These are phyloP conservation scores for Leishmania turanica DNA, from an alignment of 208 protist genomes.

Conservation along the genomic window DNA sequence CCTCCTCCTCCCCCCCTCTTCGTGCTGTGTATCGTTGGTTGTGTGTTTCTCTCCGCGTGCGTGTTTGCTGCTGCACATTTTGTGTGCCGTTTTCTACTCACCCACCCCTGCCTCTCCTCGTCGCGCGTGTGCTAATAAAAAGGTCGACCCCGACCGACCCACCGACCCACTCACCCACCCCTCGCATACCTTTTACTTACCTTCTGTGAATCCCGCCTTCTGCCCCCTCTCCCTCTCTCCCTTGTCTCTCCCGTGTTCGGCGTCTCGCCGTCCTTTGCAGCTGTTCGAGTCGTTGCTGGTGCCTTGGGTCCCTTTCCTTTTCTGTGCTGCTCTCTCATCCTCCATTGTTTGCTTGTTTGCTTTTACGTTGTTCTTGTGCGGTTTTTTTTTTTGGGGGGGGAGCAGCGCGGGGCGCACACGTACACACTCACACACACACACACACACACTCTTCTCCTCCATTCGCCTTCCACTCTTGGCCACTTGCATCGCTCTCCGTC, in stretches of 20 bases:
- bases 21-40: background rate
- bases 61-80: no score
- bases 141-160: no score
- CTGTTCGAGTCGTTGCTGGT: background rate
- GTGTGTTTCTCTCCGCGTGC: background rate
- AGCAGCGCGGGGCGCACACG: background rate
- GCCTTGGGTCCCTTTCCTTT: background rate
- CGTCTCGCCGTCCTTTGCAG: background rate
- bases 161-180: no score
- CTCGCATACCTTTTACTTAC: no score
- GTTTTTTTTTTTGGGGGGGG: no score
- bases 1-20: background rate
- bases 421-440: no score
- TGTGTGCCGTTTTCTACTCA: no score
- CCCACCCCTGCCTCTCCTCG: no score
- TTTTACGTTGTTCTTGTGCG: background rate
- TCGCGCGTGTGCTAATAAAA: no score
- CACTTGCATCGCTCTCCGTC: background rate
- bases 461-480: background rate
- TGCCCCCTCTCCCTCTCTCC: background rate
- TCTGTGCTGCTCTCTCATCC: background rate
- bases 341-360: background rate
- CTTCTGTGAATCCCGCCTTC: no score
- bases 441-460: background rate
- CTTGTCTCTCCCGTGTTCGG: background rate